Evolutionary conservation across 208 protist species (phyloP), one percentile per base, ranked within the genome.

Genomic region (Borovskyia barvae): DNA sequence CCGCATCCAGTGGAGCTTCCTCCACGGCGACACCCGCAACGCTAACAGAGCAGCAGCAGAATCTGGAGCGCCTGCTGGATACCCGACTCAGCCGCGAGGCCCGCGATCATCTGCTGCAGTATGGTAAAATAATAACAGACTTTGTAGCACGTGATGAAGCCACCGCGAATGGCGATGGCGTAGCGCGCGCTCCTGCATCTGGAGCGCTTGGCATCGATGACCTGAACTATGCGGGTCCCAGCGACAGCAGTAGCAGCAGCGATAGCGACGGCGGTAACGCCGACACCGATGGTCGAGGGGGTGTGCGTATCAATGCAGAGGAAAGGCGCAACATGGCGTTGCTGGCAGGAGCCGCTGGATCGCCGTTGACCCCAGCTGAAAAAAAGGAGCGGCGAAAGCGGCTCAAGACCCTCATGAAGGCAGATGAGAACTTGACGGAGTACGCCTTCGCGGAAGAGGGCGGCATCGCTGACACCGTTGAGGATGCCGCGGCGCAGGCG

Each of bases 61-160:
- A 58, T 22, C 74, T 95, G 7, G 80, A 95, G 54, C 47, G 40
- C 5, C 68, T 95, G 29, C 75, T 95, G 17, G 85, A 87, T 67
- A 76, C 72, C 15, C 64, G 66, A 19, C 62, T 95, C 8, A 80
- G 52, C n/a, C 74, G 72, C 4, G 89, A 92, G 41, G 59, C 56
- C n/a, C 60, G 79, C 9, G 68, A 92, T 40, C 72, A 73, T 48
- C 56, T 95, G 3, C 39, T 91, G 24, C 77, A 77, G 30, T 95
- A 90, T 58, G 81, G 83, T 24, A 66, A 68, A 22, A 80, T 90
- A 14, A 85, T 95, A 57, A 88, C 82, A 37, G 89, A 95, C 67
- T 95, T 88, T 72, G 85, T 95, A 17, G 76, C 75, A 11, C 56
- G 33, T 32, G 42, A 69, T 32, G 49, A 37, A 20, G 51, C 53